Evolutionary conservation across 2,329 filamentous ascomycete genomes (phyloP).

Genomic region (Capronia coronata): DNA sequence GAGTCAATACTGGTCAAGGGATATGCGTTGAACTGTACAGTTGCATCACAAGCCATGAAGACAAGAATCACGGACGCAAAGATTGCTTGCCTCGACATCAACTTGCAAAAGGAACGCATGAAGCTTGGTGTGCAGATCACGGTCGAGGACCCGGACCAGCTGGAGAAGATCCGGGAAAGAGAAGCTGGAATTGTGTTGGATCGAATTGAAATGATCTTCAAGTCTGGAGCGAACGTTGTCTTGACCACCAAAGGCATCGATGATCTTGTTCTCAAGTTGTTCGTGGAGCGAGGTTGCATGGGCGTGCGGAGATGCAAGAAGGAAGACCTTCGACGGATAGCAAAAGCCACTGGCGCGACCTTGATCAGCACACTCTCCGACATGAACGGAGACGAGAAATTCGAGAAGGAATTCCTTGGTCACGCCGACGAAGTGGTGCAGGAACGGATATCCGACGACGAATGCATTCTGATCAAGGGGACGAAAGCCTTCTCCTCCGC

Average conservation of each 20-base stretch:
- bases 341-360: slow-evolving; percentile 89
- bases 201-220: slow-evolving; percentile 92
- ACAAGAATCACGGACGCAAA: slow-evolving; percentile 88
- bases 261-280: slow-evolving; percentile 87
- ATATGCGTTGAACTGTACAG: slow-evolving; percentile 96
- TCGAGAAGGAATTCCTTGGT: slow-evolving; percentile 82
- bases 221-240: slow-evolving; percentile 92
- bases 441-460: slow-evolving; percentile 96
- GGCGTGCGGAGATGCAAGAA: slow-evolving; percentile 96
- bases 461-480: slow-evolving; percentile 94
- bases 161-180: slow-evolving; percentile 91
- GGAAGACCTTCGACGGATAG: slow-evolving; percentile 92
- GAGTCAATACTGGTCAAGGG: slow-evolving; percentile 92
- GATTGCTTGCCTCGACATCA: slow-evolving; percentile 96
- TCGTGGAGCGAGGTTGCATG: slow-evolving; percentile 92
- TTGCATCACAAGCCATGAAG: slow-evolving; percentile 96
- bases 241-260: slow-evolving; percentile 98
- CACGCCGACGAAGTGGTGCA: slow-evolving; percentile 94
- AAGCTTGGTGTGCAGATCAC: slow-evolving; percentile 98
- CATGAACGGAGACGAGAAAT: slow-evolving; percentile 94
- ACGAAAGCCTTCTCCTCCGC: slow-evolving; percentile 91
- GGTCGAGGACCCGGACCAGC: slow-evolving; percentile 90
- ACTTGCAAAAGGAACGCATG: slow-evolving; percentile 98
- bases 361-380: slow-evolving; percentile 90
- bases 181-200: slow-evolving; percentile 92